A percentile compares a stretch with the other conserved stretches of the same genome.
phyloP scores from a whole-genome alignment of 306 rosid species.

The Chamaecrista fasciculata region DNA sequence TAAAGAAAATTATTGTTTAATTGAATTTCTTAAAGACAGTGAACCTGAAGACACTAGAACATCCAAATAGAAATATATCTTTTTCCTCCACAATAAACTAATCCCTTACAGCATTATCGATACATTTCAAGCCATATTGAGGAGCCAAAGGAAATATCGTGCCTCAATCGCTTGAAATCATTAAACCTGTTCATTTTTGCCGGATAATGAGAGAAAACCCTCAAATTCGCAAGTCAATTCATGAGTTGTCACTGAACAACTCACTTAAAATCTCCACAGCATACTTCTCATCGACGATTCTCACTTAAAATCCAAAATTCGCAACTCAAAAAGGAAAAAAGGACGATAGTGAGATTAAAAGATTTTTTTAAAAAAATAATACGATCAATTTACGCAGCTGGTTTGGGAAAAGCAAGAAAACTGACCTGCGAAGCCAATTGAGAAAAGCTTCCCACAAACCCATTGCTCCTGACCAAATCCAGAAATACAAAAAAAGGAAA shows the following conservation, averaged over 20 bases:
- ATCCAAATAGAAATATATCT: not conserved
- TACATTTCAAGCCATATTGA: not conserved
- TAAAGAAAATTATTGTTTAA: not conserved
- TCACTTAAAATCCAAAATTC: not conserved
- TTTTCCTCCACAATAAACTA: not conserved
- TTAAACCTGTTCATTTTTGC: not conserved
- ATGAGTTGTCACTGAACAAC: not conserved
- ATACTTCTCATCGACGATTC: not conserved
- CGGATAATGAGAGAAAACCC: not conserved
- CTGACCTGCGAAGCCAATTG: constrained; percentile 63
- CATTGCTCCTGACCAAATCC: constrained; percentile 33
- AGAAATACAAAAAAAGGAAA: not conserved
- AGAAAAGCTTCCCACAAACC: constrained; percentile 69
- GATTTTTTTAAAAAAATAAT: not conserved
- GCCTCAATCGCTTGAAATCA: not conserved
- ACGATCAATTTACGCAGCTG: not conserved
- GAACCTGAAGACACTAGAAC: not conserved
- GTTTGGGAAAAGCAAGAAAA: not conserved
- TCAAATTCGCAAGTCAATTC: not conserved
- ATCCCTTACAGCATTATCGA: not conserved
- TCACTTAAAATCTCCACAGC: not conserved
- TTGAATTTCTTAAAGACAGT: not conserved
- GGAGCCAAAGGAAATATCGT: not conserved
- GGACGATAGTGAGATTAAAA: not conserved
- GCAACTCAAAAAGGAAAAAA: not conserved